Base-by-base conservation (phyloP, 176 grass and related monocot species). In the Themeda triandra region DNA sequence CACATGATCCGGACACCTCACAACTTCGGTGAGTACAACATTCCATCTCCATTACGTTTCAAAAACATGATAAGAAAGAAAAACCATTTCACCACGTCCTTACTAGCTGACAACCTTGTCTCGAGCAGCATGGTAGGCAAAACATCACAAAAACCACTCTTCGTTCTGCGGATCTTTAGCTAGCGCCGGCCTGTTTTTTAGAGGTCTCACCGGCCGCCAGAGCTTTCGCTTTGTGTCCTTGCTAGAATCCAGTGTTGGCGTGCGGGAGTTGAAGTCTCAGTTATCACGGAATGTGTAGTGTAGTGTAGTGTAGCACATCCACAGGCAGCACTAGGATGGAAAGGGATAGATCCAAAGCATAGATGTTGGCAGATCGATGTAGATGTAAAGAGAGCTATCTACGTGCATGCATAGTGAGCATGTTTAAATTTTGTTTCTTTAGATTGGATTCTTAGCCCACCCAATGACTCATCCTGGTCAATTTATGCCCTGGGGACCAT, bases 161-260 rank as follows among this genome's bases (percentile, higher is more conserved):
- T 18, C 42, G 33, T 35, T 35, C 9, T 46, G 44, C 44, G 12
- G 44, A 14, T 9, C 6, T 41, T 46, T 46, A 46, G 44, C 44
- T 44, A 44, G 44, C 19, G 68, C 35, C 40, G 33, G 39, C 11
- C 8, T 44, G 0, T 15, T 48, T 45, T 48, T 48, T 48, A 4
- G 13, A 48, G 13, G 45, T 48, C 45, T 48, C 45, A 48, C 36
- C 41, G 36, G 41, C 23, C 13, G 13, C 45, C 45, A 19, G 45
- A 71, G 32, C 40, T 8, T 18, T 53, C 17, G 3, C 19, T 41
- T 8, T 56, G 53, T n/a, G 25, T 66, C 44, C 58, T 21, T 73
- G 49, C 35, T 21, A 66, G 63, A 85, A 89, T 85, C 88, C 12
- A 41, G 71, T 28, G 71, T 28, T 86, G 83, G 54, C 88, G 79